phyloP scores from a whole-genome alignment of 495 filamentous ascomycete species.

The Hypoxylon fuscum region DNA sequence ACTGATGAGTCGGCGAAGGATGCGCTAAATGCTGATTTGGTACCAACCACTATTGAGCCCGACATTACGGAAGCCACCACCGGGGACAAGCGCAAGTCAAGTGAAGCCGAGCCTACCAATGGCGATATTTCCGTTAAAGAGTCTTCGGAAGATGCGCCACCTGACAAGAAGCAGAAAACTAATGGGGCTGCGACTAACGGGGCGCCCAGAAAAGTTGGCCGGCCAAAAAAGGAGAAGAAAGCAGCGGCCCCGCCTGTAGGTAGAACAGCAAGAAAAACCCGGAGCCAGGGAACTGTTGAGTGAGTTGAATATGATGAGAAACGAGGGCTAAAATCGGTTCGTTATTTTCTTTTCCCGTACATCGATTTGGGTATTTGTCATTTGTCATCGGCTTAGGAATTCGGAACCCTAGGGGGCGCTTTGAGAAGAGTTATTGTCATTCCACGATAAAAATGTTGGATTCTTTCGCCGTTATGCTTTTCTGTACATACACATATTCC shows the following conservation, averaged over 20 bases:
- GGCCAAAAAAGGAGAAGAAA: conserved; percentile 52
- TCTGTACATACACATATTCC: conserved; percentile 24
- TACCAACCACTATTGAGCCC: conserved; percentile 7
- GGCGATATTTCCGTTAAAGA: conserved; percentile 22
- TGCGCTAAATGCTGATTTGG: conserved; percentile 20
- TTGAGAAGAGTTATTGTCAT: conserved; percentile 6
- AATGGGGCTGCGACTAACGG: conserved; percentile 39
- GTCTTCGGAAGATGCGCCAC: conserved; percentile 23
- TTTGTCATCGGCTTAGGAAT: conserved; percentile 2
- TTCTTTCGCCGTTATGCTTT: conserved; percentile 4
- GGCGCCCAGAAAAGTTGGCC: conserved; percentile 44
- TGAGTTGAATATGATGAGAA: conserved; percentile 5
- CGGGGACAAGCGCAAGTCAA: conserved; percentile 45
- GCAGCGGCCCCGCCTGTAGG: conserved; percentile 41
- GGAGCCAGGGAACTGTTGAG: conserved; percentile 55
- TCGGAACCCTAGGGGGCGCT: conserved; percentile 12
- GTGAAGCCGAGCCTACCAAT: conserved; percentile 31
- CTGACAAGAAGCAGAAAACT: conserved; percentile 50
- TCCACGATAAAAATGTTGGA: not conserved
- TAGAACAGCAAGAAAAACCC: conserved; percentile 52
- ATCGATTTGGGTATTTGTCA: conserved; percentile 9
- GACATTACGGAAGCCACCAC: conserved; percentile 14
- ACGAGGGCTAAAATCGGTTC: conserved; percentile 12
- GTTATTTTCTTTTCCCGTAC: conserved; percentile 9
- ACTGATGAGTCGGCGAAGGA: conserved; percentile 16